A percentile compares a stretch with the other conserved stretches of the same genome.
These are phyloP conservation scores for Coemansia sp. DNA, from an alignment of 192 early-diverging fungal species.

Conservation along the genomic window DNA sequence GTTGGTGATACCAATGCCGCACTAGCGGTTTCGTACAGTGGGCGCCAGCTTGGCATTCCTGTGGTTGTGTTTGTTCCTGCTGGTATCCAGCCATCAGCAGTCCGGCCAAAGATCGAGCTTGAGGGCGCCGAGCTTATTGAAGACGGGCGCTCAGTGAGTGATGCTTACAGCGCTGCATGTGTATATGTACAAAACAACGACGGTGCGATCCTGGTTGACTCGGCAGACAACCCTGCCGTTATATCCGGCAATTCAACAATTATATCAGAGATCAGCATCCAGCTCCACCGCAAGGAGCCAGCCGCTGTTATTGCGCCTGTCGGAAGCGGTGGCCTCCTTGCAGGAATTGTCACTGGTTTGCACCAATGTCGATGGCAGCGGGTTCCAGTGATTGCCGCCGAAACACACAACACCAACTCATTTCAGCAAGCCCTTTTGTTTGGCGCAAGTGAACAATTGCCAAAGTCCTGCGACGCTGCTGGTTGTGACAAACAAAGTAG, in stretches of 20 bases:
- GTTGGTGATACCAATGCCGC: constrained; percentile 67
- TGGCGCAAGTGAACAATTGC: constrained; percentile 37
- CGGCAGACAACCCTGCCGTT: constrained; percentile 57
- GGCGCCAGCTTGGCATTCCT: constrained; percentile 59
- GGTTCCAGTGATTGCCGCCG: constrained; percentile 73
- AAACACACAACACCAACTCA: constrained; percentile 72
- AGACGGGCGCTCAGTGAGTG: constrained; percentile 28
- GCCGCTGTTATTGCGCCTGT: constrained; percentile 66
- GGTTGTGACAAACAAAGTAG: background rate
- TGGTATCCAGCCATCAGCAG: constrained; percentile 48
- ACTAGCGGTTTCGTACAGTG: constrained; percentile 68
- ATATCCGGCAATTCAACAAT: constrained; percentile 66
- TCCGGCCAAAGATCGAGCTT: constrained; percentile 57
- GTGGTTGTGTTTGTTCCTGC: constrained; percentile 63
- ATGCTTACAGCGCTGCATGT: constrained; percentile 34
- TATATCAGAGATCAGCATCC: constrained; percentile 63
- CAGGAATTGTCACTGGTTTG: constrained; percentile 66
- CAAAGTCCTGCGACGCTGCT: constrained; percentile 35
- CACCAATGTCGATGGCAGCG: constrained; percentile 62
- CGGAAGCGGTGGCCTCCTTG: constrained; percentile 71
- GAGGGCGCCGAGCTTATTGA: constrained; percentile 60
- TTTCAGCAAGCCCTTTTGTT: constrained; percentile 66
- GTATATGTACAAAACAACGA: constrained; percentile 32
- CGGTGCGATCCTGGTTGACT: constrained; percentile 44
- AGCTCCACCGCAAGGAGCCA: constrained; percentile 60